Conservation (phyloP, 78 protist genomes). For the slime mould (Dictyostelium discoideum) region dicty_2.7 NC_007090.3:1697501-1698000, state of each 20-base stretch:
- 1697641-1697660: conserved; percentile 49
- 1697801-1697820: conserved; percentile 64
- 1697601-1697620: not conserved
- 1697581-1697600: too few species aligned
- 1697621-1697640: conserved; percentile 67
- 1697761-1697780: not conserved
- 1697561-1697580: too few species aligned
- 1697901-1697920: conserved; percentile 67
- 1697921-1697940: conserved; percentile 74
- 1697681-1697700: conserved; percentile 42
- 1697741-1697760: conserved; percentile 9
- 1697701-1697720: conserved; percentile 46
- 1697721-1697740: conserved; percentile 39
- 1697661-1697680: conserved; percentile 40
- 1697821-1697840: conserved; percentile 58
- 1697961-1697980: conserved; percentile 47
- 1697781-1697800: conserved; percentile 14
- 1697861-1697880: conserved; percentile 59
- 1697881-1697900: conserved; percentile 45
- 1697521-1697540: not conserved
- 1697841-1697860: conserved; percentile 17
- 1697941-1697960: conserved; percentile 79
- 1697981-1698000: not conserved
- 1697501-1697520: not conserved
- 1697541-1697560: too few species aligned